phyloP scores from a whole-genome alignment of 2,329 filamentous ascomycete species.

The Talaromyces amestolkiae region DNA sequence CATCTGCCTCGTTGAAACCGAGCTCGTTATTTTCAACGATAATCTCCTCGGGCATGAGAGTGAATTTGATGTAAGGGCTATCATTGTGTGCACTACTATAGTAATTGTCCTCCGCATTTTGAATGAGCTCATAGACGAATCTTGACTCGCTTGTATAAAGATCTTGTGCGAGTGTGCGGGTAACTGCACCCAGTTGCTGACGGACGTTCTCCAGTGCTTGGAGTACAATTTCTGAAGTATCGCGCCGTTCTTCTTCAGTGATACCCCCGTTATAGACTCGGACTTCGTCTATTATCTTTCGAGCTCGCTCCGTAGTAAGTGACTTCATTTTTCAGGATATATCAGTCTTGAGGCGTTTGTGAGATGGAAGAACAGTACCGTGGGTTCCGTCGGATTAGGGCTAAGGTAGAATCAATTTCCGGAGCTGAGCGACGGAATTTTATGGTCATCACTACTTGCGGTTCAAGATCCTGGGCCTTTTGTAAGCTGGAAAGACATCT shows the following conservation, averaged over 20 bases:
- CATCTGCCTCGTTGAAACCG: neutral
- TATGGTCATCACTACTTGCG: neutral
- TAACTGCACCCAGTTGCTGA: neutral
- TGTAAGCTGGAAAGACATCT: neutral
- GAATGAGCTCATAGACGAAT: slow-evolving; percentile 1
- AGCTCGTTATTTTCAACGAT: neutral
- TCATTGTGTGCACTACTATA: neutral
- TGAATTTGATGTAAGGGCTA: neutral
- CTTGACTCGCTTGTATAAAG: neutral
- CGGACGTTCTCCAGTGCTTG: neutral
- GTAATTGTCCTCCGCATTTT: neutral
- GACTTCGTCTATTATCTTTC: neutral
- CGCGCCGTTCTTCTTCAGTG: slow-evolving; percentile 1
- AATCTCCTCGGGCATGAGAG: neutral
- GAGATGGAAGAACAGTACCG: neutral
- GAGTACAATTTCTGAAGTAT: slow-evolving; percentile 1
- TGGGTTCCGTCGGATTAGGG: neutral
- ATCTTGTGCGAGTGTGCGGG: neutral
- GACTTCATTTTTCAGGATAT: neutral
- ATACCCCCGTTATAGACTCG: neutral
- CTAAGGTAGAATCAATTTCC: neutral
- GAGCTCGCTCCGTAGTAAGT: neutral
- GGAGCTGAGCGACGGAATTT: neutral
- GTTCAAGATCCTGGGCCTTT: neutral
- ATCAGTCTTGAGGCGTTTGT: neutral